Evolutionary conservation across 1,284 basidiomycete genomes (phyloP).

Genomic region (Ceratobasidium sp.): DNA sequence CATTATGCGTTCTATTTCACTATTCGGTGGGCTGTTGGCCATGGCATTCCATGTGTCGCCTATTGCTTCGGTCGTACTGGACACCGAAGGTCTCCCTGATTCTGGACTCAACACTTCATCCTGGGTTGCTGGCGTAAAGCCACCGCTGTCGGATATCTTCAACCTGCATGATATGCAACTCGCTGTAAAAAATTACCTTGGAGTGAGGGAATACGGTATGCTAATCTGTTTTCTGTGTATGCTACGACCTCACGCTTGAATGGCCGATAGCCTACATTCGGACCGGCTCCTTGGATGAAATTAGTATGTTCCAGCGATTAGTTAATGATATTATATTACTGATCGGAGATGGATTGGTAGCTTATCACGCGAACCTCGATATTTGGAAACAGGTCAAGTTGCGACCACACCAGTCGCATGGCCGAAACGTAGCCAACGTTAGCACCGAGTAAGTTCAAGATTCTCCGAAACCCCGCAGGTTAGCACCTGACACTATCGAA

Average conservation of each 20-base stretch:
- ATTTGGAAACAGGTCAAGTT: constrained; percentile 19
- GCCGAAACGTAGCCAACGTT: constrained; percentile 8
- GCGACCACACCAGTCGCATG: neutral
- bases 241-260: neutral
- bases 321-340: neutral
- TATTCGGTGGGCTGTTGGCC: neutral
- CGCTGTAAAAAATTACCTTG: constrained; percentile 17
- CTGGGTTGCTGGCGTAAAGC: constrained; percentile 19
- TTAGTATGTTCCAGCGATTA: neutral
- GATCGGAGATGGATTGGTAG: neutral
- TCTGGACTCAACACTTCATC: constrained; percentile 14
- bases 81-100: constrained; percentile 28
- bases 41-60: neutral
- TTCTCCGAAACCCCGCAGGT: neutral
- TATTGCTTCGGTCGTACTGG: neutral
- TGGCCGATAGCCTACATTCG: constrained; percentile 12
- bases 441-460: neutral
- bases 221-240: no score
- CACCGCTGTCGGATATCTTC: constrained; percentile 24
- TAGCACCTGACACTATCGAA: neutral
- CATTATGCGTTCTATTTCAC: neutral
- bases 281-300: constrained; percentile 18
- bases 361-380: constrained; percentile 24
- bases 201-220: constrained; percentile 4
- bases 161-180: constrained; percentile 32